Evolutionary conservation across 2,329 filamentous ascomycete genomes (phyloP), one percentile per base, ranked within the genome.

Genomic region (Beauveria sp.): DNA sequence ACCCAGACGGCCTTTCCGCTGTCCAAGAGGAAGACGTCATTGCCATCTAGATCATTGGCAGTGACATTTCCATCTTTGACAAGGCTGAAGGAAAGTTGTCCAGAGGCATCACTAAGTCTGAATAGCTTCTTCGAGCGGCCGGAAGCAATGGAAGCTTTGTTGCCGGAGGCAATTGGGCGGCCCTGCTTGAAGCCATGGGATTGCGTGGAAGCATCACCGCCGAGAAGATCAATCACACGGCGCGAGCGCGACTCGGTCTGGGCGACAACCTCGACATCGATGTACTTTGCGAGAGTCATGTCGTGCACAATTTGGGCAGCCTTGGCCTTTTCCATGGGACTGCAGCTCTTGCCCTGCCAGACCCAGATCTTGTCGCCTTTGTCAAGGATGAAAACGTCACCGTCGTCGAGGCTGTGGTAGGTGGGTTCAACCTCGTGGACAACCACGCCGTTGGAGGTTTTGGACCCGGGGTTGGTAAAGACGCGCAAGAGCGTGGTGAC

Each of bases 321-420:
- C 73, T 86, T 87, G 50, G 82, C 81, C 74, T 87, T 88, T 68
- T 89, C 86, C 83, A 88, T 87, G 0, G 86, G 86, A 52, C 81
- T 85, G 69, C 84, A 86, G 47, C 78, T 78, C 67, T 78, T 79
- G 56, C 86, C 86, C 73, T 89, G 86, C 86, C 86, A 89, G 4
- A 88, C 83, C 79, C 83, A 88, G 65, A 89, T 86, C 74, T 88
- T 87, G 55, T 82, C 76, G 26, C 81, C 80, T 58, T 78, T 78
- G 66, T 89, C 86, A 49, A 88, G 71, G 16, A 89, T 76, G 65
- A 88, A 89, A 2, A 88, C 86, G 67, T 89, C 86, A 58, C 75
- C 75, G 62, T 88, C 85, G 66, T 88, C 85, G 38, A 89, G 77
- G 67, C 83, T 87, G 66, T 75, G 67, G 81, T 83, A 86, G 0